Conservation (phyloP, 2,329 filamentous ascomycete genomes). For the Zasmidium cellare region DNA sequence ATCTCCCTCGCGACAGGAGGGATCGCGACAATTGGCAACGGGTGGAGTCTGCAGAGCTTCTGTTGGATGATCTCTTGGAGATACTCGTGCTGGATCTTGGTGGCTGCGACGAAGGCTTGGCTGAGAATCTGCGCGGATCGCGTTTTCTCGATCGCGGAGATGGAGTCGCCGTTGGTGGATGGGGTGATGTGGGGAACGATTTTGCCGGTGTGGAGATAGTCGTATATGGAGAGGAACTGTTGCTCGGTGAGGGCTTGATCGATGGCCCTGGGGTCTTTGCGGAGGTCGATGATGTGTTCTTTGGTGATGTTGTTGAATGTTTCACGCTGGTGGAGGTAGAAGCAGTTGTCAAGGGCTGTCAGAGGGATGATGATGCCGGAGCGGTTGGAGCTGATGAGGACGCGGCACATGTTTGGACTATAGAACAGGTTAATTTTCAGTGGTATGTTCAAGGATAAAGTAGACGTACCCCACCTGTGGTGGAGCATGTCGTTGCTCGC, state of each 20-base stretch:
- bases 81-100: constrained; percentile 15
- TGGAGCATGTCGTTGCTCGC: neutral
- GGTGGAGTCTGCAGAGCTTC: constrained; percentile 18
- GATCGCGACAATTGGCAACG: constrained; percentile 11
- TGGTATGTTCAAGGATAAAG: neutral
- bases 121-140: constrained; percentile 9
- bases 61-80: constrained; percentile 20
- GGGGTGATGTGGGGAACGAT: constrained; percentile 11
- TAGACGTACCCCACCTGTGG: constrained; percentile 3
- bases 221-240: constrained; percentile 5
- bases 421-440: neutral
- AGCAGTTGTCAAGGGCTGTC: constrained; percentile 1
- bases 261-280: constrained; percentile 4
- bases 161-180: neutral
- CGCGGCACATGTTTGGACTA: constrained; percentile 2
- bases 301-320: neutral
- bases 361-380: neutral
- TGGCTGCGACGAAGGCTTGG: constrained; percentile 16
- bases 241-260: neutral
- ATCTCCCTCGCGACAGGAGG: constrained; percentile 9
- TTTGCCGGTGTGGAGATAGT: constrained; percentile 12
- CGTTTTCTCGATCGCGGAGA: constrained; percentile 8
- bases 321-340: constrained; percentile 4
- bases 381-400: neutral
- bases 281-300: constrained; percentile 10